phyloP scores from a whole-genome alignment of 2,329 filamentous ascomycete genomes.

The Blumeria graminis region DNA sequence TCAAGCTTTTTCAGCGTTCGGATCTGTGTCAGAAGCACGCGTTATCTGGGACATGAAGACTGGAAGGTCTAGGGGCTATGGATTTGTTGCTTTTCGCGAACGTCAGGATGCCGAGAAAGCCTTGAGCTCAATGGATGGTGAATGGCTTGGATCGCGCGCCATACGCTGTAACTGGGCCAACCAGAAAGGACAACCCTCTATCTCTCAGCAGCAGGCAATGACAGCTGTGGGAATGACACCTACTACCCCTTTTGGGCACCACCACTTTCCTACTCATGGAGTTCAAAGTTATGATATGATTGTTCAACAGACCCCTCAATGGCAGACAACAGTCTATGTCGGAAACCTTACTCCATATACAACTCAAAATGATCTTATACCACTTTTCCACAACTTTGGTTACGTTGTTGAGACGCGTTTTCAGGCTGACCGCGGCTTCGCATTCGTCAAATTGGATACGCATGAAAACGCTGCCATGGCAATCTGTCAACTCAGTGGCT shows the following conservation, averaged over 20 bases:
- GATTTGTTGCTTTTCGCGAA: slow-evolving; percentile 92
- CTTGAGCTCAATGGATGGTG: slow-evolving; percentile 90
- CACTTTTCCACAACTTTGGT: slow-evolving; percentile 94
- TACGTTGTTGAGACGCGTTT: slow-evolving; percentile 94
- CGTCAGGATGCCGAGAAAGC: slow-evolving; percentile 87
- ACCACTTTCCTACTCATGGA: slow-evolving; percentile 93
- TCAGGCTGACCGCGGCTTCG: slow-evolving; percentile 92
- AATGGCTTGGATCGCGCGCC: slow-evolving; percentile 93
- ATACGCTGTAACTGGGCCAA: slow-evolving; percentile 99
- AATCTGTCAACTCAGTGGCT: slow-evolving; percentile 92
- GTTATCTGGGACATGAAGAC: slow-evolving; percentile 99
- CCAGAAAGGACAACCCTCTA: slow-evolving; percentile 98
- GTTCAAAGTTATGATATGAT: slow-evolving; percentile 97
- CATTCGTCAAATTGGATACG: slow-evolving; percentile 97
- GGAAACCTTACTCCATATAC: slow-evolving; percentile 96
- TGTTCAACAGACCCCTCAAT: slow-evolving; percentile 76
- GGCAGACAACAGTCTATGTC: slow-evolving; percentile 97
- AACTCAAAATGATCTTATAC: slow-evolving; percentile 87
- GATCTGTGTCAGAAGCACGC: slow-evolving; percentile 84
- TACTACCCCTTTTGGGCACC: slow-evolving; percentile 84
- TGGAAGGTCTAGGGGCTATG: slow-evolving; percentile 85
- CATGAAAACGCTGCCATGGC: slow-evolving; percentile 97
- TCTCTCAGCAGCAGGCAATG: slow-evolving; percentile 94
- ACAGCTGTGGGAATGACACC: slow-evolving; percentile 95
- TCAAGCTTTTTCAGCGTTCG: slow-evolving; percentile 90